These are phyloP conservation scores for Anisogramma anomala DNA, from an alignment of 2,329 filamentous ascomycete genomes.

Conservation along the genomic window DNA sequence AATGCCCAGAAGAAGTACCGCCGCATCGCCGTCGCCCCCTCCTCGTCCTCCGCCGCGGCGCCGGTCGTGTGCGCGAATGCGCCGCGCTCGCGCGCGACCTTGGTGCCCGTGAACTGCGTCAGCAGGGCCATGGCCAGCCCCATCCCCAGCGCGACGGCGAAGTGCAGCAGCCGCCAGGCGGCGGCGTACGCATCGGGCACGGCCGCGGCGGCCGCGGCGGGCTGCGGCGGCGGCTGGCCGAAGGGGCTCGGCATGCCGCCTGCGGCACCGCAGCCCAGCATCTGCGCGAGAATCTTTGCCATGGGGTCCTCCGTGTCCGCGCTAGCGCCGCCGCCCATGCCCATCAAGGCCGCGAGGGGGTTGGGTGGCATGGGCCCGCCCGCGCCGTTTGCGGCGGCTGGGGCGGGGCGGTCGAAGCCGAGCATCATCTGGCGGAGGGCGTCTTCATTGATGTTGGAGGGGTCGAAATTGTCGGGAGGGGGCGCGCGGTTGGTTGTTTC, in stretches of 20 bases:
- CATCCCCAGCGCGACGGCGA: constrained; percentile 56
- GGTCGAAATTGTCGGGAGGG: constrained; percentile 19
- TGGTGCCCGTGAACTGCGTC: constrained; percentile 58
- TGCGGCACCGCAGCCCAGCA: constrained; percentile 36
- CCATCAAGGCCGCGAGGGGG: constrained; percentile 24
- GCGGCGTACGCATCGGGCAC: constrained; percentile 27
- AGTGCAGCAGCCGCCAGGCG: constrained; percentile 64
- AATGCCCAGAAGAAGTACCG: constrained; percentile 68
- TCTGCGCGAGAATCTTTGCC: constrained; percentile 65
- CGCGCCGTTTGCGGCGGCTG: constrained; percentile 15
- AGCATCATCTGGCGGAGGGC: constrained; percentile 55
- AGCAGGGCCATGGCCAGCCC: constrained; percentile 59
- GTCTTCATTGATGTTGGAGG: constrained; percentile 38
- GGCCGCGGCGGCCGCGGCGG: constrained; percentile 22
- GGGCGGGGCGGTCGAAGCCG: constrained; percentile 34
- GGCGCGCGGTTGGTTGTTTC: constrained; percentile 30
- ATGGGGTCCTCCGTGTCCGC: constrained; percentile 45
- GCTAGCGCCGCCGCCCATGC: constrained; percentile 19
- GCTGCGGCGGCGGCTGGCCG: constrained; percentile 26
- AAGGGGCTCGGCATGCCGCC: constrained; percentile 21
- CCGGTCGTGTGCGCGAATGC: constrained; percentile 23
- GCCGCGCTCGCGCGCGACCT: constrained; percentile 41
- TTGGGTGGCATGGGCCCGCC: constrained; percentile 12
- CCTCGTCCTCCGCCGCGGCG: constrained; percentile 15
- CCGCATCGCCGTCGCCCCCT: constrained; percentile 20